Evolutionary conservation across 208 protist genomes (phyloP).

Genomic region (Trypanosoma scelopori): DNA sequence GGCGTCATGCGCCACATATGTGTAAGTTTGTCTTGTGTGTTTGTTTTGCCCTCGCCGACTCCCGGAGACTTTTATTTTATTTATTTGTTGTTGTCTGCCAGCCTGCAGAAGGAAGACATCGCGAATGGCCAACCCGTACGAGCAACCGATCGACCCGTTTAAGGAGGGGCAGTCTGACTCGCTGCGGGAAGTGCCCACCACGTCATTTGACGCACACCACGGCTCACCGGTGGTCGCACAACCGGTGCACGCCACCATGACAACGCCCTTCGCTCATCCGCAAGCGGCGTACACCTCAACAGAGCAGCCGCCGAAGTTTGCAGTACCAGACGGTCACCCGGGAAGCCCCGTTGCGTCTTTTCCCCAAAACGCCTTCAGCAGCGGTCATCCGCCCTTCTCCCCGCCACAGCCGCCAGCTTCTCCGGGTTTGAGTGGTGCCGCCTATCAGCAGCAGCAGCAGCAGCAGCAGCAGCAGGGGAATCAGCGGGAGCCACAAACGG

Average conservation of each 20-base stretch:
- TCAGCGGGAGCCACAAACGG: slow-evolving; percentile 12
- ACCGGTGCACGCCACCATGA: slow-evolving; percentile 4
- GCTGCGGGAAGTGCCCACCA: neutral
- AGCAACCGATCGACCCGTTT: slow-evolving; percentile 59
- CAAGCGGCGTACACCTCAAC: slow-evolving; percentile 11
- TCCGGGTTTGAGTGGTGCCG: neutral
- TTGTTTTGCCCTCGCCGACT: neutral
- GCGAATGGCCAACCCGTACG: slow-evolving; percentile 66
- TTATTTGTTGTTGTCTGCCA: neutral
- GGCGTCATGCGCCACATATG: too few species aligned
- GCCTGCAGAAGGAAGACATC: slow-evolving; percentile 2
- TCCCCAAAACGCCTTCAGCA: neutral
- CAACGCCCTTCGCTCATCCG: slow-evolving; percentile 7
- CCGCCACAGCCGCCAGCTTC: too few species aligned
- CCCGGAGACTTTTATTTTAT: slow-evolving; percentile 27
- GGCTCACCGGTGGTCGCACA: slow-evolving; percentile 3
- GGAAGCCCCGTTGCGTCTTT: neutral
- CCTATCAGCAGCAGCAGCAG: neutral
- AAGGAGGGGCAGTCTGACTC: slow-evolving; percentile 24
- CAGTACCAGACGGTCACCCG: neutral
- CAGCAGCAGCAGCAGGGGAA: neutral
- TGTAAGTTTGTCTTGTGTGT: neutral
- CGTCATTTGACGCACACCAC: slow-evolving; percentile 5
- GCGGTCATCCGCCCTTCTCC: neutral
- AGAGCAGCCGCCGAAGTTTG: neutral